Percentiles rank a stretch among this genome's conserved stretches.
phyloP scores from a whole-genome alignment of 2,329 filamentous ascomycete genomes.

The Penicillium sp. region DNA sequence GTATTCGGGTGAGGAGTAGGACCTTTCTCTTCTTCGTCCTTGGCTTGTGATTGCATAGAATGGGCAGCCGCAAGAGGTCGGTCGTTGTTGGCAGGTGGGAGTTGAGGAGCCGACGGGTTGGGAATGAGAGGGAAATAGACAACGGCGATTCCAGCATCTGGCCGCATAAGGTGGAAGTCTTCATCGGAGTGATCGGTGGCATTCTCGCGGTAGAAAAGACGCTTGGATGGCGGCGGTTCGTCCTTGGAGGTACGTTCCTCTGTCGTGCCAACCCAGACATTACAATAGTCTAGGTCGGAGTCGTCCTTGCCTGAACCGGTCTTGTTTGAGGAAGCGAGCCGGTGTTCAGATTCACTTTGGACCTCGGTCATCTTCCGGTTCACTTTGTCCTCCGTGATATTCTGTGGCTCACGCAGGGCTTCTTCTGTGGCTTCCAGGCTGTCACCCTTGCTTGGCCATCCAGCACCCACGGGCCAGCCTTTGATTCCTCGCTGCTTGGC shows the following conservation, averaged over 20 bases:
- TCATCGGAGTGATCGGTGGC: slow-evolving; percentile 60
- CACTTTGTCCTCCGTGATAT: slow-evolving; percentile 60
- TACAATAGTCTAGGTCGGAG: slow-evolving; percentile 81
- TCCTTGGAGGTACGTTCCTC: slow-evolving; percentile 65
- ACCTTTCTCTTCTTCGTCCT: slow-evolving; percentile 11
- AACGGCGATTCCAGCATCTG: slow-evolving; percentile 82
- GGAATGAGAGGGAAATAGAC: slow-evolving; percentile 87
- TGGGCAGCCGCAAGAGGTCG: slow-evolving; percentile 25
- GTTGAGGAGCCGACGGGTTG: slow-evolving; percentile 58
- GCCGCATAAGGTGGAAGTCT: slow-evolving; percentile 69
- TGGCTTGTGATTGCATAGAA: slow-evolving; percentile 20
- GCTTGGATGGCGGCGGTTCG: slow-evolving; percentile 56
- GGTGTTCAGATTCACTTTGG: slow-evolving; percentile 31
- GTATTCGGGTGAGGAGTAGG: slow-evolving; percentile 56
- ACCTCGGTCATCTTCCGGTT: slow-evolving; percentile 65
- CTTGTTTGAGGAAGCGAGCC: background rate
- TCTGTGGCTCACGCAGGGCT: slow-evolving; percentile 69
- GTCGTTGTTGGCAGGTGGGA: slow-evolving; percentile 23
- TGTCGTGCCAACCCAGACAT: slow-evolving; percentile 88
- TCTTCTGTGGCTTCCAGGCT: slow-evolving; percentile 60
- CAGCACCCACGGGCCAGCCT: slow-evolving; percentile 92
- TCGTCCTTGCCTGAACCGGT: slow-evolving; percentile 7
- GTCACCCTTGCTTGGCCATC: slow-evolving; percentile 74
- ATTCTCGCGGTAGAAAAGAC: slow-evolving; percentile 40
- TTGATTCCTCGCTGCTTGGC: slow-evolving; percentile 85